These are phyloP conservation scores for Mycena polygramma DNA, from an alignment of 768 basidiomycete genomes.

Conservation along the genomic window DNA sequence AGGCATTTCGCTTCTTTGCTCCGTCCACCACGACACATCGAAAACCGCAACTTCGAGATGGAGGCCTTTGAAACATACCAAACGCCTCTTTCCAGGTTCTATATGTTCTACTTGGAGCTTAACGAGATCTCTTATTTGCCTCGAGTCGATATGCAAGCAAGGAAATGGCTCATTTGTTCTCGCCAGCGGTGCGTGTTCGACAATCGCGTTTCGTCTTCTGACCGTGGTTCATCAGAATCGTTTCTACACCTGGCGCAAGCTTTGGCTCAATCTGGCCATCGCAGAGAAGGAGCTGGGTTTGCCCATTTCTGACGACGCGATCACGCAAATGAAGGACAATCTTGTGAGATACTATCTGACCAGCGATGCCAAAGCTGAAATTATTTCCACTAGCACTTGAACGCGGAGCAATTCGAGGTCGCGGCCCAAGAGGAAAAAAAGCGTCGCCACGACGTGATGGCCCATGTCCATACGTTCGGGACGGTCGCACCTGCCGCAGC, in stretches of 20 bases:
- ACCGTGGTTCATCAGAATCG: conserved; percentile 72
- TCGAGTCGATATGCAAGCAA: conserved; percentile 97
- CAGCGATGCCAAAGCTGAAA: background rate
- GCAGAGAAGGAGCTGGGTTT: conserved; percentile 97
- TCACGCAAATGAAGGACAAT: conserved; percentile 95
- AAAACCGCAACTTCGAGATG: conserved; percentile 2
- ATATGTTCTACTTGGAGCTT: background rate
- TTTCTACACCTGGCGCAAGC: conserved; percentile 93
- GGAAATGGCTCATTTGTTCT: conserved; percentile 98
- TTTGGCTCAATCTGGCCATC: conserved; percentile 97
- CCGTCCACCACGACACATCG: too few relatives aligned
- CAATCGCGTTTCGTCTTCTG: conserved; percentile 13
- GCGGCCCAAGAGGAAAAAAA: conserved; percentile 98
- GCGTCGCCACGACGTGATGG: conserved; percentile 99
- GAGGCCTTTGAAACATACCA: conserved; percentile 81
- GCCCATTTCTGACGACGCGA: conserved; percentile 89
- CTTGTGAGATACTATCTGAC: conserved; percentile 64
- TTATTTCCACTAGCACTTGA: conserved; percentile 69
- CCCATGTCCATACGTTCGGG: conserved; percentile 98
- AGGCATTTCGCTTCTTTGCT: too few relatives aligned
- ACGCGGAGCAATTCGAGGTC: conserved; percentile 89
- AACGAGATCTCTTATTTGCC: background rate
- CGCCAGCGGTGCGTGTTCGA: conserved; percentile 76
- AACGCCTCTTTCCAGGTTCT: conserved; percentile 84
- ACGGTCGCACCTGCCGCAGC: conserved; percentile 93